Percentiles rank a stretch among this genome's conserved stretches.
phyloP scores from a whole-genome alignment of 2,329 filamentous ascomycete genomes.

The Microthyrium microscopicum region DNA sequence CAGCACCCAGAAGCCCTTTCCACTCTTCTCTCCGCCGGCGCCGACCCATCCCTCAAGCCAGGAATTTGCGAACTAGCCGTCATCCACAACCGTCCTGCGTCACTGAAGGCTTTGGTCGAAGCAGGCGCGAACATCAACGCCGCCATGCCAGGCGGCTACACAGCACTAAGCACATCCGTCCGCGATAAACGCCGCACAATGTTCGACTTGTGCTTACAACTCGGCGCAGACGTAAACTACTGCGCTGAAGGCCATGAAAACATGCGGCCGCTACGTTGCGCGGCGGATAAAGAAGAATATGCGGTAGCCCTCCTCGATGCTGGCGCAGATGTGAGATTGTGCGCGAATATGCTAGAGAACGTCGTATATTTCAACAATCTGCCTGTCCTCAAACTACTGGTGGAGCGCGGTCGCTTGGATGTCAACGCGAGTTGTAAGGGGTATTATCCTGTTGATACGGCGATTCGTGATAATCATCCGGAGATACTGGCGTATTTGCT shows the following conservation, averaged over 20 bases:
- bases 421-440: constrained; percentile 37
- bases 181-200: constrained; percentile 45
- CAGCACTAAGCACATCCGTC: constrained; percentile 49
- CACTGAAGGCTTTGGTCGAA: constrained; percentile 45
- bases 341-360: constrained; percentile 48
- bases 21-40: constrained; percentile 39
- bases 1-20: constrained; percentile 42
- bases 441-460: neutral
- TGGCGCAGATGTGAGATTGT: constrained; percentile 52
- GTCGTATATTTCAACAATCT: constrained; percentile 39
- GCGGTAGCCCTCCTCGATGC: constrained; percentile 44
- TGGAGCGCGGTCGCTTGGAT: constrained; percentile 31
- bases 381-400: constrained; percentile 38
- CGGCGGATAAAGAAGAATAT: constrained; percentile 46
- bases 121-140: constrained; percentile 54
- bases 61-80: constrained; percentile 54
- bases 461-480: neutral
- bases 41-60: constrained; percentile 44
- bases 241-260: constrained; percentile 49
- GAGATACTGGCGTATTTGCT: neutral
- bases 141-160: constrained; percentile 58
- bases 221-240: constrained; percentile 48
- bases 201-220: constrained; percentile 43
- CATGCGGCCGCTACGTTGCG: constrained; percentile 38
- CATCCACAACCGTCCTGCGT: constrained; percentile 48